Percentiles rank a stretch among this genome's conserved stretches.
Conservation (phyloP, 345 rosid genomes). For the Salix suchowensis region DNA sequence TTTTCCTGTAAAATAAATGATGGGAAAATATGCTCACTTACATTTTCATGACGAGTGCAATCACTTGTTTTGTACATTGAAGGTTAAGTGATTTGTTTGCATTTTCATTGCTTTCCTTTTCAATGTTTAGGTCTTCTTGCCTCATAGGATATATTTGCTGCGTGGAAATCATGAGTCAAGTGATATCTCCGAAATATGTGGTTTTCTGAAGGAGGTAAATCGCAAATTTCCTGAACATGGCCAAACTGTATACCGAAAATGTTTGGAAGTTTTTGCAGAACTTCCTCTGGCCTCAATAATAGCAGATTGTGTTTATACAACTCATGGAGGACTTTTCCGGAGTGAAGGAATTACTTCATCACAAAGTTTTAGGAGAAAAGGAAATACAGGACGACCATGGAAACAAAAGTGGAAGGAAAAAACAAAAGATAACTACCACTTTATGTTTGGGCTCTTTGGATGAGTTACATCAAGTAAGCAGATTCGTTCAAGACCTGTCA, state of each 20-base stretch:
- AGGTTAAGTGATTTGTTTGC: not conserved
- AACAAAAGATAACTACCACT: not conserved
- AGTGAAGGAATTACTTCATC: conserved; percentile 17
- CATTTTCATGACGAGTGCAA: not conserved
- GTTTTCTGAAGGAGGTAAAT: conserved; percentile 36
- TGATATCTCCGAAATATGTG: conserved; percentile 26
- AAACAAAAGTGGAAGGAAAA: conserved; percentile 11
- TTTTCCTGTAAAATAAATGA: not conserved
- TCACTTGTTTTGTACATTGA: not conserved
- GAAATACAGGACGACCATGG: not conserved
- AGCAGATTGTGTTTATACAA: conserved; percentile 31
- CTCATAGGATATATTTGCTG: conserved; percentile 35
- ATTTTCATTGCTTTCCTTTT: not conserved
- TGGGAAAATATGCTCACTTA: not conserved
- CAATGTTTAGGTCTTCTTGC: conserved; percentile 37
- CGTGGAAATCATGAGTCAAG: conserved; percentile 47
- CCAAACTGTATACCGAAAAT: conserved; percentile 26
- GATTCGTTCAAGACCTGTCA: conserved; percentile 31
- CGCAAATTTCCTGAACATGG: conserved; percentile 35
- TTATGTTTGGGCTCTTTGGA: conserved; percentile 35
- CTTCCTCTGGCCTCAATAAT: conserved; percentile 42
- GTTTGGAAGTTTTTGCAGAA: conserved; percentile 28
- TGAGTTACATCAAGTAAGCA: conserved; percentile 34
- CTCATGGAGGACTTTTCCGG: conserved; percentile 49
- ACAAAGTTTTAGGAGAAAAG: not conserved